Evolutionary conservation across 352 stramenopile species (phyloP).

Genomic region (Phytophthora capsici): DNA sequence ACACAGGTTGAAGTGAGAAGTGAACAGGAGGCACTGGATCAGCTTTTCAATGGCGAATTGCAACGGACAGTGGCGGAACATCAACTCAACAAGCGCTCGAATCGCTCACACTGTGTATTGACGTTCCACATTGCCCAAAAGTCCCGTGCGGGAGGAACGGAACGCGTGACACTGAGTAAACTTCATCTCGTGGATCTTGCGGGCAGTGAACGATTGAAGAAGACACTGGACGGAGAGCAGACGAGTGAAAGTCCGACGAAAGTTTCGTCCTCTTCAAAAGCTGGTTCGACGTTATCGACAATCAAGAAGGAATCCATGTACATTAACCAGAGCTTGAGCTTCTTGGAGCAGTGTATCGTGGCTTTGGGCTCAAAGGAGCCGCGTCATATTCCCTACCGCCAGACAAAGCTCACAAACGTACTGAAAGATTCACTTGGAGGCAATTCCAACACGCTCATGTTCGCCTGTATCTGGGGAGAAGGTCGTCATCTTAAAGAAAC

Average conservation of each 20-base stretch:
- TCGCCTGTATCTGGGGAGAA: constrained; percentile 95
- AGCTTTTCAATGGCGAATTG: constrained; percentile 92
- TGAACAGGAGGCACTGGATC: constrained; percentile 91
- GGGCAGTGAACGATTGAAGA: constrained; percentile 94
- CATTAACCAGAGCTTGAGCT: constrained; percentile 97
- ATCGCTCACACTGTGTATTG: constrained; percentile 94
- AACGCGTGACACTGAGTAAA: constrained; percentile 87
- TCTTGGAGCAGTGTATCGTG: constrained; percentile 95
- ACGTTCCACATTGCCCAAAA: constrained; percentile 93
- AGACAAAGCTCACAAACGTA: constrained; percentile 96
- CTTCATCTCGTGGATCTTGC: constrained; percentile 96
- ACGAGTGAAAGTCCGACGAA: constrained; percentile 23
- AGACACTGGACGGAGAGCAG: constrained; percentile 81
- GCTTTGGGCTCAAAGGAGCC: constrained; percentile 76
- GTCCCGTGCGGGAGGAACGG: constrained; percentile 70
- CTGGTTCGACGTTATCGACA: constrained; percentile 49
- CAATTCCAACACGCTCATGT: constrained; percentile 96
- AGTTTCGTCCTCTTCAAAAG: constrained; percentile 11
- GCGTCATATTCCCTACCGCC: constrained; percentile 91
- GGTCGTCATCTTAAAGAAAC: constrained; percentile 93
- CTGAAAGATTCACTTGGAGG: constrained; percentile 95
- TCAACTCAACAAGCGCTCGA: constrained; percentile 94
- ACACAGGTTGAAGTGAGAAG: constrained; percentile 79
- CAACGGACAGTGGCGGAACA: constrained; percentile 94
- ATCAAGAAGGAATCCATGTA: constrained; percentile 98